Evolutionary conservation across 2,329 filamentous ascomycete species (phyloP).

Genomic region (Podosphaera fusca): DNA sequence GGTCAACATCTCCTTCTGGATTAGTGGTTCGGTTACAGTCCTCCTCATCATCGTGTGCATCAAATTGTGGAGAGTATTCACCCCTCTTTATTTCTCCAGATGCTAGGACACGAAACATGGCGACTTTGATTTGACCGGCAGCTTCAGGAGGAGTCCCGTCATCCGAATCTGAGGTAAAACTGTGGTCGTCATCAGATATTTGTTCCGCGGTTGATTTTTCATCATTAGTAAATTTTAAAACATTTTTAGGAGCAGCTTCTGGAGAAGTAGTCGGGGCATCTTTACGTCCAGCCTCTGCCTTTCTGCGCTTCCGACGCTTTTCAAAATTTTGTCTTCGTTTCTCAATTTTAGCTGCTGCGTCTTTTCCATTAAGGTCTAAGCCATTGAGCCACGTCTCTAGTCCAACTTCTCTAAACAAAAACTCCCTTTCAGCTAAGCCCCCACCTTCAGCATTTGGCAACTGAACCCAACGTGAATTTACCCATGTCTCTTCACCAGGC

Average conservation of each 20-base stretch:
- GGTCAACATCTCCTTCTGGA: slow-evolving; percentile 67
- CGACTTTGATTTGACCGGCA: slow-evolving; percentile 92
- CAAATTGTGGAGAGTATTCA: slow-evolving; percentile 93
- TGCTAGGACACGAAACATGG: slow-evolving; percentile 81
- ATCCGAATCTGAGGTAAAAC: slow-evolving; percentile 47
- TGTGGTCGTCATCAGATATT: slow-evolving; percentile 39
- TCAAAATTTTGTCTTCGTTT: slow-evolving; percentile 65
- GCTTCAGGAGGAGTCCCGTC: slow-evolving; percentile 85
- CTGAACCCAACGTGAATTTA: slow-evolving; percentile 94
- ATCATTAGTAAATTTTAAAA: slow-evolving; percentile 63
- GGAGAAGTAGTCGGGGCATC: slow-evolving; percentile 11
- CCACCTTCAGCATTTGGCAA: slow-evolving; percentile 78
- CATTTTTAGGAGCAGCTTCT: slow-evolving; percentile 21
- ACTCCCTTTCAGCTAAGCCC: slow-evolving; percentile 85
- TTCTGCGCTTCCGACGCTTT: slow-evolving; percentile 41
- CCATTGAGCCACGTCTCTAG: slow-evolving; percentile 93
- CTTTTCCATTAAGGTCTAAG: slow-evolving; percentile 78
- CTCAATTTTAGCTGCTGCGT: slow-evolving; percentile 74
- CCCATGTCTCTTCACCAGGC: slow-evolving; percentile 94
- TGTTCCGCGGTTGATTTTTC: slow-evolving; percentile 52
- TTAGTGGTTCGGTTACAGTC: slow-evolving; percentile 25
- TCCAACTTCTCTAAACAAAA: slow-evolving; percentile 89
- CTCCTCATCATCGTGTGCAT: slow-evolving; percentile 76
- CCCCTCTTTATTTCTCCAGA: slow-evolving; percentile 95
- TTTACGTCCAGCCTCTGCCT: slow-evolving; percentile 24